Percentiles rank a stretch among this genome's conserved stretches.
These are phyloP conservation scores for Candida maesae DNA, from an alignment of 805 yeast genomes.

Conservation along the genomic window DNA sequence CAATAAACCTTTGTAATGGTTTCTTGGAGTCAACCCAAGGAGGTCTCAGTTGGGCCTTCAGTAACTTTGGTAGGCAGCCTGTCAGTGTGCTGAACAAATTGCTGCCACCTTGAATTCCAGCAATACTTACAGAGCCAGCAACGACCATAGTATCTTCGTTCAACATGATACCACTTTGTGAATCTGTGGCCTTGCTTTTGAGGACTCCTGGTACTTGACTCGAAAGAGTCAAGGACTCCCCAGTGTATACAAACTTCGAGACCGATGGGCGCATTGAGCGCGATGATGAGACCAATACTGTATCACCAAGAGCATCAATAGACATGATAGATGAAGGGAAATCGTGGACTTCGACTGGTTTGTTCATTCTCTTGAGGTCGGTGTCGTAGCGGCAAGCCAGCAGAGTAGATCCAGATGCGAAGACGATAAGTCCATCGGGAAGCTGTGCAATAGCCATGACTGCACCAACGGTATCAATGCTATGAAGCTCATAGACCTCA, in stretches of 20 bases:
- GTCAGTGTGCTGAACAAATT: slow-evolving; percentile 18
- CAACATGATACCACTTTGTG: slow-evolving; percentile 13
- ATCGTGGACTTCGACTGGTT: slow-evolving; percentile 7
- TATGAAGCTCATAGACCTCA: slow-evolving; percentile 16
- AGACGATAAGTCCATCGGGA: slow-evolving; percentile 13
- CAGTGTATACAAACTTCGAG: slow-evolving; percentile 18
- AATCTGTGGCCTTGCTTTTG: slow-evolving; percentile 21
- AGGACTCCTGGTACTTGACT: slow-evolving; percentile 21
- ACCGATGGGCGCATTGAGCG: slow-evolving; percentile 30
- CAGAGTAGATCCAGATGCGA: slow-evolving; percentile 18
- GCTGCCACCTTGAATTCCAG: slow-evolving; percentile 14
- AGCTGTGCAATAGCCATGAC: slow-evolving; percentile 22
- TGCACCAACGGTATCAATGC: slow-evolving; percentile 21
- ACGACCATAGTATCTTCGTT: slow-evolving; percentile 10
- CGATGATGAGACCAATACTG: slow-evolving; percentile 27
- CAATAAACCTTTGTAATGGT: slow-evolving; percentile 21
- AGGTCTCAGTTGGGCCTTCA: slow-evolving; percentile 28
- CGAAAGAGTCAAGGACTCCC: slow-evolving; percentile 10
- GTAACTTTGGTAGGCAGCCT: slow-evolving; percentile 33
- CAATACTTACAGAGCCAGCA: slow-evolving; percentile 15
- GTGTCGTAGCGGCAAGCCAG: slow-evolving; percentile 15
- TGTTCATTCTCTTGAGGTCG: slow-evolving; percentile 14
- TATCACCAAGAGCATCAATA: slow-evolving; percentile 22
- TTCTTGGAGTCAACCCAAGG: slow-evolving; percentile 27
- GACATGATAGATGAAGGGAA: slow-evolving; percentile 17